Base-by-base conservation (phyloP, 495 filamentous ascomycete species). In the Xeromyces bisporus region DNA sequence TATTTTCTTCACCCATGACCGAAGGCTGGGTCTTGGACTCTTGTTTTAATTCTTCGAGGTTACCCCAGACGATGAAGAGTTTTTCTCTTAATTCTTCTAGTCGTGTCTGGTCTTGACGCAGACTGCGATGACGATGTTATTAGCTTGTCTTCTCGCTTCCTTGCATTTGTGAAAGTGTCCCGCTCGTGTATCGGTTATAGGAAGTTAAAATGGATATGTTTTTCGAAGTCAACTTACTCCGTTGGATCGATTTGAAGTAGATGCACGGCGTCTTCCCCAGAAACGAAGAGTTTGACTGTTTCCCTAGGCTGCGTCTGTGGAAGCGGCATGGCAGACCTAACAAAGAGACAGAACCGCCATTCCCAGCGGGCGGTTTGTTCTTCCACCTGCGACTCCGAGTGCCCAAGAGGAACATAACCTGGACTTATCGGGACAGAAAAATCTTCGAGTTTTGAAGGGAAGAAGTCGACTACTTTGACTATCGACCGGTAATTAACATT, bases 21-120 rank as follows among this genome's bases (percentile, higher is more conserved):
- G 20, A 21, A n/a, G n/a, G n/a, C n/a, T n/a, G n/a, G n/a, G n/a
- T n/a, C n/a, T n/a, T n/a, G 20, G 20, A 21, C 9, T 32, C 33
- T 38, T 6, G 2, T 17, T 79, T 81, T 27, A 44, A 37, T 46
- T 92, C 83, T 47, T 82, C 75, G 5, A 94, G 66, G 36, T 91
- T 66, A 2, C 87, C 87, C 85, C 87, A 96, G 6, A 96, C 62
- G 18, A 69, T 56, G 48, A 74, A 86, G 10, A 93, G 65, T 43
- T 73, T 75, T 44, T 92, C 71, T 23, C 67, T 60, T 1, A 94
- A 51, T 6, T 49, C 32, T 15, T 26, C 40, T 5, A 91, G 50
- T 2, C 46, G 39, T 0, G 43, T 21, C 3, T 45, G 23, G 21
- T 77, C 50, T 29, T 43, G 43, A 11, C 66, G 67, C 6, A 93